Evolutionary conservation across 1,139 yeast genomes (phyloP).

Genomic region (Yamadazyma oceani): DNA sequence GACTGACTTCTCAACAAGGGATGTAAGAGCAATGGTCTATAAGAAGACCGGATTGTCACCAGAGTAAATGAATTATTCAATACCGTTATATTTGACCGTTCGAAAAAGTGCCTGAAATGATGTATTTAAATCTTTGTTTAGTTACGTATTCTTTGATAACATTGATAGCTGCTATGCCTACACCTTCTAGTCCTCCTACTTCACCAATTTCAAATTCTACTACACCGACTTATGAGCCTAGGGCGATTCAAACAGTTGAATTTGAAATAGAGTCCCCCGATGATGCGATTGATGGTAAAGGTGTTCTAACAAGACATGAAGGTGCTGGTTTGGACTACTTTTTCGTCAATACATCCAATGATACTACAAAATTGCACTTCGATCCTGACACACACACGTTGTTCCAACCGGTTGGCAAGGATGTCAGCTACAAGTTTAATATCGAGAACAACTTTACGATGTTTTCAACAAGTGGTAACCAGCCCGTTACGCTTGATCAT

Average conservation of each 20-base stretch:
- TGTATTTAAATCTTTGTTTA: too few relatives aligned
- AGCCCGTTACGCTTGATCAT: constrained; percentile 2
- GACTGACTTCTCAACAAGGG: too few relatives aligned
- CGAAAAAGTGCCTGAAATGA: too few relatives aligned
- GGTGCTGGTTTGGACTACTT: neutral
- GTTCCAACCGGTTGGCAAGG: constrained; percentile 1
- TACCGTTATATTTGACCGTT: too few relatives aligned
- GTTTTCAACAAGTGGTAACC: constrained; percentile 2
- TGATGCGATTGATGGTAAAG: constrained; percentile 1
- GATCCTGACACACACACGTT: constrained; percentile 3
- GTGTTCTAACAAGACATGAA: neutral
- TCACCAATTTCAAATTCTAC: neutral
- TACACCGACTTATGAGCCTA: neutral
- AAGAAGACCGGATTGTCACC: too few relatives aligned
- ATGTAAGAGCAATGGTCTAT: too few relatives aligned
- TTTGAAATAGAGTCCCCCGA: constrained; percentile 3
- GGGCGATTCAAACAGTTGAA: constrained; percentile 3
- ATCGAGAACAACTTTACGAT: constrained; percentile 2
- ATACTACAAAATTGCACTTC: neutral
- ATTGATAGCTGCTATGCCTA: too few relatives aligned
- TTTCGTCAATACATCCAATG: constrained; percentile 1
- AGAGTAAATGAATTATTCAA: too few relatives aligned
- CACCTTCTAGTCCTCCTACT: neutral
- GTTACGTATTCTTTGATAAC: too few relatives aligned
- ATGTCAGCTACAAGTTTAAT: constrained; percentile 2